These are phyloP conservation scores for Neofusicoccum sp. DNA, from an alignment of 2,329 filamentous ascomycete species.

Conservation along the genomic window DNA sequence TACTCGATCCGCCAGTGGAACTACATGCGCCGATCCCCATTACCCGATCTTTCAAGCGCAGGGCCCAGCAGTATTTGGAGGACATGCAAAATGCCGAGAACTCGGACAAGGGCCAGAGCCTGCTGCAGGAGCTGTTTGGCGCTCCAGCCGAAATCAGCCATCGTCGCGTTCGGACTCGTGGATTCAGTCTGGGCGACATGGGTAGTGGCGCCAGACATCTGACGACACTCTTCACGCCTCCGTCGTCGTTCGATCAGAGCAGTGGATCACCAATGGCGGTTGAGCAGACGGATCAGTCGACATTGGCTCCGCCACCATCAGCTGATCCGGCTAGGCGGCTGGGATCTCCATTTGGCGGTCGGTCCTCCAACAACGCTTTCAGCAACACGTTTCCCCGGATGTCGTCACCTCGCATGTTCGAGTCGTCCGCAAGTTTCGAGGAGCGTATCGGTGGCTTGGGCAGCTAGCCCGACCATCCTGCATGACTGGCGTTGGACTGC, in stretches of 20 bases:
- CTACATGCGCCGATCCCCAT: constrained; percentile 53
- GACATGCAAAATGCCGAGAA: constrained; percentile 49
- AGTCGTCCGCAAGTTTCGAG: constrained; percentile 39
- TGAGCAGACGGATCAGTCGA: constrained; percentile 23
- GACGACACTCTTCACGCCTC: constrained; percentile 55
- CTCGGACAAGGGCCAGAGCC: constrained; percentile 35
- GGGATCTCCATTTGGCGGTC: constrained; percentile 48
- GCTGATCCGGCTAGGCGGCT: constrained; percentile 45
- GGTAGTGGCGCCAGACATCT: constrained; percentile 51
- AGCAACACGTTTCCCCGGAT: constrained; percentile 49
- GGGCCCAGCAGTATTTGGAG: constrained; percentile 55
- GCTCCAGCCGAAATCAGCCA: constrained; percentile 50
- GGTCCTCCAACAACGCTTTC: constrained; percentile 34
- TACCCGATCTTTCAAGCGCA: constrained; percentile 56
- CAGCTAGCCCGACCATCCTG: constrained; percentile 1
- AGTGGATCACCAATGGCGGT: constrained; percentile 29
- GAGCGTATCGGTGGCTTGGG: constrained; percentile 33
- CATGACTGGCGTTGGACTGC: constrained; percentile 18
- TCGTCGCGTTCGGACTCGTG: constrained; percentile 59
- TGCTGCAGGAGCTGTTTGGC: constrained; percentile 47
- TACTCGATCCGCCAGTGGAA: constrained; percentile 54
- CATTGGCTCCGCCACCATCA: constrained; percentile 26
- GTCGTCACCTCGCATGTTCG: constrained; percentile 37
- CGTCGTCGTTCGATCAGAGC: constrained; percentile 32
- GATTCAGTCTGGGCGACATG: constrained; percentile 60